A percentile compares a stretch with the other conserved stretches of the same genome.
Evolutionary conservation across 495 filamentous ascomycete species (phyloP).

Genomic region (Trichoderma orchidacearum): DNA sequence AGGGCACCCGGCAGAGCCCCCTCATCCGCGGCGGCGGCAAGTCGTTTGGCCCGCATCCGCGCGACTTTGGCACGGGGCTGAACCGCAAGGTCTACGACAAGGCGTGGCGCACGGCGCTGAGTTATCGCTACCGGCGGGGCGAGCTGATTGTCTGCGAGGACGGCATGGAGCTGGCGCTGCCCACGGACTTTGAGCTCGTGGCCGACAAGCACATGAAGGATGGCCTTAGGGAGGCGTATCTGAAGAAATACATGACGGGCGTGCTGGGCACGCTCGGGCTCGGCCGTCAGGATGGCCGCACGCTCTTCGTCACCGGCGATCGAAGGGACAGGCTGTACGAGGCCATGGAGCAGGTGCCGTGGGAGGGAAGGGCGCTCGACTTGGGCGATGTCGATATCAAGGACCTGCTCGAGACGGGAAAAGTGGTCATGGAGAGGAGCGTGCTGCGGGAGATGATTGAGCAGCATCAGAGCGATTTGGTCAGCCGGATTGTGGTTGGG

Average conservation of each 20-base stretch:
- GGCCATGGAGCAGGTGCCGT: constrained; percentile 44
- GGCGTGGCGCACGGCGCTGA: constrained; percentile 89
- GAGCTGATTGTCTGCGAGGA: constrained; percentile 77
- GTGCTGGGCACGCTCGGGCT: constrained; percentile 60
- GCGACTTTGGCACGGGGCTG: constrained; percentile 76
- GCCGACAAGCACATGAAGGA: constrained; percentile 11
- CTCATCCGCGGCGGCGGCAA: constrained; percentile 79
- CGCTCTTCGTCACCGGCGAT: constrained; percentile 59
- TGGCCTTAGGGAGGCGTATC: constrained; percentile 28
- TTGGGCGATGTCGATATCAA: constrained; percentile 81
- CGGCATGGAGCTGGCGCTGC: constrained; percentile 45
- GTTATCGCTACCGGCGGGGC: constrained; percentile 74
- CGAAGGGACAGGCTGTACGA: constrained; percentile 38
- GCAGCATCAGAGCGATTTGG: constrained; percentile 64
- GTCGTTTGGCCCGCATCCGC: constrained; percentile 69
- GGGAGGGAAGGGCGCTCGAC: constrained; percentile 52
- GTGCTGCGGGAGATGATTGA: constrained; percentile 65
- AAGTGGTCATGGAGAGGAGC: constrained; percentile 72
- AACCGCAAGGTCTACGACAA: constrained; percentile 87
- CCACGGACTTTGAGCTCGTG: constrained; percentile 23
- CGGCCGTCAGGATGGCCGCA: constrained; percentile 55
- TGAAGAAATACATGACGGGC: constrained; percentile 44
- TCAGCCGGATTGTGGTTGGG: constrained; percentile 20
- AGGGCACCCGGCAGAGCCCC: constrained; percentile 70
- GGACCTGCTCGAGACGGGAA: constrained; percentile 71